These are phyloP conservation scores for Posidonia oceanica DNA, from an alignment of 116 monocot genomes.

Conservation along the genomic window DNA sequence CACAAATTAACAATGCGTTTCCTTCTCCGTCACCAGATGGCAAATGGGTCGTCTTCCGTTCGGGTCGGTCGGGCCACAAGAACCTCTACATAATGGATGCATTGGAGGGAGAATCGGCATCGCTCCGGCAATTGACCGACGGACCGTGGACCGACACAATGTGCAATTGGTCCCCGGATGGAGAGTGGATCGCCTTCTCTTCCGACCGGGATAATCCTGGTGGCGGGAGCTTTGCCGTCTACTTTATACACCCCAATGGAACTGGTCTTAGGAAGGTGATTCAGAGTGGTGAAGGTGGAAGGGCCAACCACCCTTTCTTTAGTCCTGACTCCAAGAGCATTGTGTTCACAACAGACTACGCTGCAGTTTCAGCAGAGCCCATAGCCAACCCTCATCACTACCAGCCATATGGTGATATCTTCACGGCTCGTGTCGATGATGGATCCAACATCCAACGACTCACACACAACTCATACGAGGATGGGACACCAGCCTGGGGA, in stretches of 20 bases:
- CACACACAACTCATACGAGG: constrained; percentile 81
- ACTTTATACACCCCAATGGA: constrained; percentile 76
- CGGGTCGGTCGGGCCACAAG: constrained; percentile 78
- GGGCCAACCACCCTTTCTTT: constrained; percentile 75
- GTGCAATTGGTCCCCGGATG: constrained; percentile 95
- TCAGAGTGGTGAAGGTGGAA: constrained; percentile 67
- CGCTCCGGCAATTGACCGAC: constrained; percentile 38
- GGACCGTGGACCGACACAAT: constrained; percentile 92
- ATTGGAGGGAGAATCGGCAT: constrained; percentile 40
- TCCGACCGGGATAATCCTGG: constrained; percentile 75
- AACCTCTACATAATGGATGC: constrained; percentile 92
- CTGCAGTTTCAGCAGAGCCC: constrained; percentile 72
- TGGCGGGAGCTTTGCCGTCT: constrained; percentile 60
- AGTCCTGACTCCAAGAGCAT: constrained; percentile 70
- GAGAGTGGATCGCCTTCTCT: constrained; percentile 85
- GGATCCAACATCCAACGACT: constrained; percentile 50
- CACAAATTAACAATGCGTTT: constrained; percentile 86
- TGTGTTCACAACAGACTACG: constrained; percentile 78
- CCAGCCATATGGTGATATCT: constrained; percentile 90
- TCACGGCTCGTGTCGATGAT: constrained; percentile 54
- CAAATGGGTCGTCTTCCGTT: constrained; percentile 79
- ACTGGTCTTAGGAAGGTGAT: constrained; percentile 62
- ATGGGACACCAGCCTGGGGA: constrained; percentile 83
- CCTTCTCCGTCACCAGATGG: constrained; percentile 90
- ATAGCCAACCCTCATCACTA: constrained; percentile 78